Base-by-base conservation (phyloP, 1,284 basidiomycete species). In the Testicularia cyperi region DNA sequence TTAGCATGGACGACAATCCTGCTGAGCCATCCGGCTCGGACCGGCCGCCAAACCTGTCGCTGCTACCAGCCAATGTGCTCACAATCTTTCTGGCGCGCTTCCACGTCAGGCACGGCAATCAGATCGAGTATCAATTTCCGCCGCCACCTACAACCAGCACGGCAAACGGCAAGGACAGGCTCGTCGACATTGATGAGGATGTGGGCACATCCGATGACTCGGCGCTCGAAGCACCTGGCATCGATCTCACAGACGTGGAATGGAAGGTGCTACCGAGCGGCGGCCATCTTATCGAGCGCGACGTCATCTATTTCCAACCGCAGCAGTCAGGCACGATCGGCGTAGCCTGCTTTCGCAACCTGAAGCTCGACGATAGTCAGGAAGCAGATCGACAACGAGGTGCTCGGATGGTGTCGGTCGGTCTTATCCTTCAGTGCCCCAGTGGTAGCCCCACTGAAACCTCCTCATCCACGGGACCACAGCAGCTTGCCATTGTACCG, bases 181-280 rank as follows among this genome's bases (percentile, higher is more conserved):
- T 62, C 12, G 24, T 63, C 16, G 48, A 63, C 15, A 18, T 56
- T 5, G 44, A 53, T 14, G 38, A 39, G 18, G 24, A 7, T 14
- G 24, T 29, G 16, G 20, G 20, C 5, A 6, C 10, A 14, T 13
- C 26, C 18, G 18, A 16, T 25, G 14, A 38, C n/a, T 32, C 23
- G 14, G 15, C 4, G 0, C 2, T 30, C 15, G n/a, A n/a, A n/a
- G n/a, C n/a, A n/a, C n/a, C n/a, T n/a, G 44, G 27, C 1, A 23
- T 62, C 10, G 52, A 60, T 19, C 43, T 60, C 15, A 44, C 30
- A 7, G 55, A 47, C 6, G 44, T 68, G 14, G 69, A 71, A 25
- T 71, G 69, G 69, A 70, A 68, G 44, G 67, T 57, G 6, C 45
- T 71, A 5, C 69, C 69, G 5, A 61, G 55, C 20, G 69, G 69